phyloP scores from a whole-genome alignment of 305 asterid genomes.

The Fraxinus dipetala region DNA sequence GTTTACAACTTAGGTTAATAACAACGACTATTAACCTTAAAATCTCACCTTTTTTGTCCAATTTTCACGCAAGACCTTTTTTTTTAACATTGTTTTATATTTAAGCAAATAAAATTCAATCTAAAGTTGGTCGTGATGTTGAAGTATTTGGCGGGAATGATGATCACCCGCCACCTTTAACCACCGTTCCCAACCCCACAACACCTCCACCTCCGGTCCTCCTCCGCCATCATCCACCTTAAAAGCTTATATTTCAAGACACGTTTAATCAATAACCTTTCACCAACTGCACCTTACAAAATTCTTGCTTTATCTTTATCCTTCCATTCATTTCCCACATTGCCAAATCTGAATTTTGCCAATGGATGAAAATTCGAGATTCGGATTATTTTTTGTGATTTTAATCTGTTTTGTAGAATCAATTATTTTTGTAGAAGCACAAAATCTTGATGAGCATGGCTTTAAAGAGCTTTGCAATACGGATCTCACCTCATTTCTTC shows the following conservation, averaged over 20 bases:
- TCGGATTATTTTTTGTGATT: constrained; percentile 21
- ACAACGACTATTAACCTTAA: constrained; percentile 29
- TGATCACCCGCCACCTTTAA: constrained; percentile 70
- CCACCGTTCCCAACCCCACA: constrained; percentile 66
- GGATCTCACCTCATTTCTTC: constrained; percentile 68
- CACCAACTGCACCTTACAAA: constrained; percentile 29
- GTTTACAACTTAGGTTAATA: constrained; percentile 13
- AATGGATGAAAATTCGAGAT: constrained; percentile 43
- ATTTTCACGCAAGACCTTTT: constrained; percentile 22
- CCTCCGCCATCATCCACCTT: constrained; percentile 25
- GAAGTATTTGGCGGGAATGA: constrained; percentile 46
- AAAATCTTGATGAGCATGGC: constrained; percentile 21
- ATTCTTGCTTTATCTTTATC: constrained; percentile 24
- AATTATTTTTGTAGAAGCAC: constrained; percentile 24
- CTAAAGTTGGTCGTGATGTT: constrained; percentile 36
- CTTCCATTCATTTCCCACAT: constrained; percentile 26
- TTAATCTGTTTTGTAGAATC: constrained; percentile 24
- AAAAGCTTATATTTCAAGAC: constrained; percentile 28
- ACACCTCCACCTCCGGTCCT: constrained; percentile 32
- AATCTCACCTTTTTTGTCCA: constrained; percentile 14
- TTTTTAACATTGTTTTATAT: background rate
- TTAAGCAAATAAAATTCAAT: constrained; percentile 11
- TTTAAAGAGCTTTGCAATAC: constrained; percentile 40
- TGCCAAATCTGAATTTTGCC: constrained; percentile 19
- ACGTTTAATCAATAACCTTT: constrained; percentile 8